A percentile compares a stretch with the other conserved stretches of the same genome.
Evolutionary conservation across 257 asterid genomes (phyloP).

Genomic region (Striga asiatica): DNA sequence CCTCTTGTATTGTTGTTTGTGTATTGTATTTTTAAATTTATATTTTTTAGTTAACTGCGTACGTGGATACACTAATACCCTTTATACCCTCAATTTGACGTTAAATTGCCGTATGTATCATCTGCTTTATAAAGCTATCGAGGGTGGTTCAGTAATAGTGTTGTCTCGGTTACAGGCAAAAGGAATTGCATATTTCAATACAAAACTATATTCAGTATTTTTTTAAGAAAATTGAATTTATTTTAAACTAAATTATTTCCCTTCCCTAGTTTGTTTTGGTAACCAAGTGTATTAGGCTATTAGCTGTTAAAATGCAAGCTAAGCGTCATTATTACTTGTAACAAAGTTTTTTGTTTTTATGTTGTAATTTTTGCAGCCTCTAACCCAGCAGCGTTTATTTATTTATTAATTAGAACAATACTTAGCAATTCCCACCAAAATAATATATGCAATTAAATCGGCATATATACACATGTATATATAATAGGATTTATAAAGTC

Average conservation of each 20-base stretch:
- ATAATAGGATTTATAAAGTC: too few relatives aligned
- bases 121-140: background rate
- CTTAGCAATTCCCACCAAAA: too few relatives aligned
- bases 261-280: background rate
- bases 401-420: too few relatives aligned
- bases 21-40: background rate
- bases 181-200: background rate
- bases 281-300: background rate
- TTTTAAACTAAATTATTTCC: too few relatives aligned
- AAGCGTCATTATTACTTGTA: background rate
- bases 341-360: too few relatives aligned
- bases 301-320: too few relatives aligned
- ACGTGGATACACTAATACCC: background rate
- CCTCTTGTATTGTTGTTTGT: constrained; percentile 7
- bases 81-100: background rate
- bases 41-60: constrained; percentile 8
- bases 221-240: background rate
- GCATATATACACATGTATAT: too few relatives aligned
- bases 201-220: too few relatives aligned
- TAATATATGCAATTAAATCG: too few relatives aligned
- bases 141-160: constrained; percentile 1
- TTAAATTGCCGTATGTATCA: background rate
- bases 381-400: too few relatives aligned
- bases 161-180: background rate
- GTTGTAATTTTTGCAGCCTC: too few relatives aligned